These are phyloP conservation scores for Serendipita indica DNA, from an alignment of 768 basidiomycete genomes.

Conservation along the genomic window DNA sequence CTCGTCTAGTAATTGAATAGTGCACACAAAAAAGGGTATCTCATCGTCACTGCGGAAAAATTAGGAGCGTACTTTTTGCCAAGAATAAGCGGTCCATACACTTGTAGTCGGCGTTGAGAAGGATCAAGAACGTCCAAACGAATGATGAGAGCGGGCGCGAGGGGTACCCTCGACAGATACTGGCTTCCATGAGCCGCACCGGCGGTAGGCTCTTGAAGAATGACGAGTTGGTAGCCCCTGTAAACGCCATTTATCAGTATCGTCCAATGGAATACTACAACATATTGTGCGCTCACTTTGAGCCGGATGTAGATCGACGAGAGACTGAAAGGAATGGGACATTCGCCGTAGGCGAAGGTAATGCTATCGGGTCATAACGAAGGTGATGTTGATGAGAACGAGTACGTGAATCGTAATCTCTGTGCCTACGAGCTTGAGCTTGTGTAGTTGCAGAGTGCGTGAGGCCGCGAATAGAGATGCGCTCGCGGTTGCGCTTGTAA, in stretches of 20 bases:
- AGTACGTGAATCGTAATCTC: no score
- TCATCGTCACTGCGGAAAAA: conserved; percentile 50
- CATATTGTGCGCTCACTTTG: neutral
- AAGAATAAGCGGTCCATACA: conserved; percentile 39
- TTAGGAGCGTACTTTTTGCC: conserved; percentile 7
- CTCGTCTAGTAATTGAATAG: conserved; percentile 8
- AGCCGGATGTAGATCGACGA: neutral
- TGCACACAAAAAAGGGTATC: conserved; percentile 59
- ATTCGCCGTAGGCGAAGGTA: neutral
- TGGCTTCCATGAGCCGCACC: conserved; percentile 70
- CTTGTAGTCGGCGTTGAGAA: conserved; percentile 53
- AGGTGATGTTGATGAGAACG: neutral
- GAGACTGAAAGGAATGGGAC: neutral
- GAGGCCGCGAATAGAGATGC: conserved; percentile 5
- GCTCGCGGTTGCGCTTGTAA: conserved; percentile 5
- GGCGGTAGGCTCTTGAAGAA: conserved; percentile 70
- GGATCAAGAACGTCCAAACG: conserved; percentile 62
- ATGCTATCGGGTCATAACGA: neutral
- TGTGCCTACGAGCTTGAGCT: no score
- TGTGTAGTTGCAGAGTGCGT: conserved; percentile 1
- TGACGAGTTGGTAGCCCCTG: conserved; percentile 57
- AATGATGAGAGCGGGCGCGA: conserved; percentile 73
- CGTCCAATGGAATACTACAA: no score
- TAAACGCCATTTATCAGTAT: neutral
- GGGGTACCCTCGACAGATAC: conserved; percentile 61